phyloP scores from a whole-genome alignment of 2,329 filamentous ascomycete genomes.

The Pseudopyrenochaeta lycopersici region DNA sequence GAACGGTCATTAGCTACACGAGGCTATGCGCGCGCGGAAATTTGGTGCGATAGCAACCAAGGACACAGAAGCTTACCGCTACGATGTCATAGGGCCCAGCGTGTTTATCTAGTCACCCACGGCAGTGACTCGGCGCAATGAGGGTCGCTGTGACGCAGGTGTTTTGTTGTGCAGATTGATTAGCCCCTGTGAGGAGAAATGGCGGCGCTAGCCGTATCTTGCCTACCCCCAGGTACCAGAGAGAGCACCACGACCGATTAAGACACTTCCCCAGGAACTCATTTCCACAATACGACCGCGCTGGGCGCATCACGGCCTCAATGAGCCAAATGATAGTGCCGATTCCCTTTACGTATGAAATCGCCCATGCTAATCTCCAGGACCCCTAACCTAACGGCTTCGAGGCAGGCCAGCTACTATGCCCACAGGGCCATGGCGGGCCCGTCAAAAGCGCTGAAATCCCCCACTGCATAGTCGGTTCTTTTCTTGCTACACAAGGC shows the following conservation, averaged over 20 bases:
- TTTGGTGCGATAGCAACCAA: slow-evolving; percentile 1
- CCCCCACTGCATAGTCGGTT: slow-evolving; percentile 26
- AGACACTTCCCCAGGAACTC: slow-evolving; percentile 38
- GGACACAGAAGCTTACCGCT: background rate
- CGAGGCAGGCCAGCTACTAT: slow-evolving; percentile 17
- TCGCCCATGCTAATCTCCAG: slow-evolving; percentile 36
- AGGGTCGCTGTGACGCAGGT: slow-evolving; percentile 18
- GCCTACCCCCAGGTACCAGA: background rate
- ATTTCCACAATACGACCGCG: slow-evolving; percentile 35
- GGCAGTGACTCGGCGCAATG: slow-evolving; percentile 7
- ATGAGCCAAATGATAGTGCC: slow-evolving; percentile 29
- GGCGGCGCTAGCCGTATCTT: slow-evolving; percentile 2
- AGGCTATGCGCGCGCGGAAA: background rate
- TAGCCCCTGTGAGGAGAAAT: slow-evolving; percentile 11
- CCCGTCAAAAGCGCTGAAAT: slow-evolving; percentile 41
- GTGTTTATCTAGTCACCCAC: slow-evolving; percentile 1
- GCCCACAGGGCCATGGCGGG: slow-evolving; percentile 28
- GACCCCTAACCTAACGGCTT: slow-evolving; percentile 44
- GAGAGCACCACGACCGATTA: background rate
- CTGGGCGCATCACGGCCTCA: slow-evolving; percentile 34
- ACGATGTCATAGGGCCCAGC: background rate
- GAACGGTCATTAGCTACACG: slow-evolving; percentile 5
- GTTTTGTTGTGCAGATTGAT: slow-evolving; percentile 14
- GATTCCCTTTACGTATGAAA: slow-evolving; percentile 36
- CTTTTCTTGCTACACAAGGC: slow-evolving; percentile 42